These are phyloP conservation scores for Mastigamoeba balamuthi DNA, from an alignment of 78 protist species.

Conservation along the genomic window DNA sequence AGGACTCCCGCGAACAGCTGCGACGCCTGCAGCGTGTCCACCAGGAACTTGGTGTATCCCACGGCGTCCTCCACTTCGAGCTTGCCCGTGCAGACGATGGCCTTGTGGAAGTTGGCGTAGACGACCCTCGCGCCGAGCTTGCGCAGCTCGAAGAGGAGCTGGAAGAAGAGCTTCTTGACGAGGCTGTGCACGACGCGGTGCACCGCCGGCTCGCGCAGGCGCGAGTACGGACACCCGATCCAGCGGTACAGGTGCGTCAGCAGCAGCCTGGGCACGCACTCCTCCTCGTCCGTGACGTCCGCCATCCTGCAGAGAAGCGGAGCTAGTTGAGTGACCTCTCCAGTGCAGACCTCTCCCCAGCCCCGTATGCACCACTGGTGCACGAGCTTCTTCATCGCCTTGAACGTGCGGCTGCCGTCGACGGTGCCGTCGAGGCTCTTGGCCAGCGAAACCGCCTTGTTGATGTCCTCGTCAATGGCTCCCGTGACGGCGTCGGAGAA, in stretches of 20 bases:
- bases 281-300: too few species aligned
- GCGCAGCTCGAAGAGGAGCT: constrained; percentile 49
- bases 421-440: neutral
- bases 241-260: constrained; percentile 76
- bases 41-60: constrained; percentile 32
- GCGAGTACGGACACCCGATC: constrained; percentile 51
- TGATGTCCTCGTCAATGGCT: too few species aligned
- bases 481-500: too few species aligned
- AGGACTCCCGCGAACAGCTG: constrained; percentile 36
- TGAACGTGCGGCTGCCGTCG: constrained; percentile 5
- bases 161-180: constrained; percentile 70
- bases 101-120: constrained; percentile 49
- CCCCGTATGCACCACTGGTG: too few species aligned
- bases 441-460: too few species aligned
- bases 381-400: constrained; percentile 36
- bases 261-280: constrained; percentile 54
- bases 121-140: constrained; percentile 57
- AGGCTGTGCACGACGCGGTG: constrained; percentile 44
- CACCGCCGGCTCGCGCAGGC: constrained; percentile 63
- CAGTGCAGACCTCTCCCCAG: too few species aligned
- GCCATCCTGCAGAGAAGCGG: too few species aligned
- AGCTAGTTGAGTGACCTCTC: too few species aligned
- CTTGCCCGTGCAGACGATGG: constrained; percentile 63
- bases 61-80: constrained; percentile 36
- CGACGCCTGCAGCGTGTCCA: constrained; percentile 27